A percentile compares a stretch with the other conserved stretches of the same genome.
phyloP scores from a whole-genome alignment of 345 rosid genomes.

The Cochlearia excelsa region DNA sequence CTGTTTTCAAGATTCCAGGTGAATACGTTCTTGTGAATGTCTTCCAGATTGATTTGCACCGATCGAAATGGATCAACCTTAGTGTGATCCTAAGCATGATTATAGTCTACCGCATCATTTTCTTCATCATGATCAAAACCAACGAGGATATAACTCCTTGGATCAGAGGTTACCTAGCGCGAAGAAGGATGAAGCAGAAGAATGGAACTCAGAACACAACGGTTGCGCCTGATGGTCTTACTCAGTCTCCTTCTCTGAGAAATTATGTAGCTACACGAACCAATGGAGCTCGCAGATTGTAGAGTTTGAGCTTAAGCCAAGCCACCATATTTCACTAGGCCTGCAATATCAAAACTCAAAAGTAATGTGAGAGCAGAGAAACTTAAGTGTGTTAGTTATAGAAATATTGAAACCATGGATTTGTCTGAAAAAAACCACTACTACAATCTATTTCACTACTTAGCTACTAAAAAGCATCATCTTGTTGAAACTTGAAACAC shows the following conservation, averaged over 20 bases:
- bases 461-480: conserved; percentile 21
- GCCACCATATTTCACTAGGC: conserved; percentile 36
- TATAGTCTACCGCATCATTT: conserved; percentile 65
- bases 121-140: conserved; percentile 84
- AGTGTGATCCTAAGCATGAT: conserved; percentile 87
- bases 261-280: conserved; percentile 42
- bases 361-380: conserved; percentile 25
- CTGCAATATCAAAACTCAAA: conserved; percentile 30
- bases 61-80: conserved; percentile 90
- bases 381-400: conserved; percentile 32
- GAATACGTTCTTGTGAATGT: conserved; percentile 75
- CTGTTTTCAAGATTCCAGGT: conserved; percentile 63
- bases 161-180: conserved; percentile 77
- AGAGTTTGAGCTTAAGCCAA: conserved; percentile 30
- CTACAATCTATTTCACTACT: conserved; percentile 4
- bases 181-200: conserved; percentile 81
- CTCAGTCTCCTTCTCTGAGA: conserved; percentile 79
- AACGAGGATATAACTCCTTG: conserved; percentile 95
- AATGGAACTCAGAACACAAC: conserved; percentile 71
- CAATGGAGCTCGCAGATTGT: conserved; percentile 35
- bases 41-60: conserved; percentile 64
- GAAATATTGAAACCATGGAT: conserved; percentile 36
- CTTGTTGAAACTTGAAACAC: conserved; percentile 3
- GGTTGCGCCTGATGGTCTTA: conserved; percentile 77
- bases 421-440: conserved; percentile 27